A percentile compares a stretch with the other conserved stretches of the same genome.
Conservation (phyloP, 2,329 filamentous ascomycete genomes). For the Fusarium sp. region DNA sequence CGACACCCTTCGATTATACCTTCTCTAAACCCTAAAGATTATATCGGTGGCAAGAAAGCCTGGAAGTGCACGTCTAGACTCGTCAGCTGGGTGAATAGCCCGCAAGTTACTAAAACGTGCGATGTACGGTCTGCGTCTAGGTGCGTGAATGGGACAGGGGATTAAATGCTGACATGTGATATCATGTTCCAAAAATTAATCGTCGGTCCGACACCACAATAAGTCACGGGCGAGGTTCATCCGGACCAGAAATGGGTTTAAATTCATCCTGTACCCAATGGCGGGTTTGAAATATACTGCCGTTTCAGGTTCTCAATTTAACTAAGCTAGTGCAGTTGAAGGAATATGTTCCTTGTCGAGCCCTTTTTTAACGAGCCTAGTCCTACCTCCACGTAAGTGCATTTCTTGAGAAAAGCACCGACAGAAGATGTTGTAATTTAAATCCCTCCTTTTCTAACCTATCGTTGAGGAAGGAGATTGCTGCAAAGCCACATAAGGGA, state of each 20-base stretch:
- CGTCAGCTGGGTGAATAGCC: not conserved
- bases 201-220: not conserved
- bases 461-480: not conserved
- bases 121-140: not conserved
- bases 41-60: not conserved
- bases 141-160: not conserved
- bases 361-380: not conserved
- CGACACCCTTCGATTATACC: not conserved
- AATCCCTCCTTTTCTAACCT: not conserved
- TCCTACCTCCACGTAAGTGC: not conserved
- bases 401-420: not conserved
- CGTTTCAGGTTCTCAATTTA: not conserved
- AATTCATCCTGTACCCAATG: not conserved
- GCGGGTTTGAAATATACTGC: not conserved
- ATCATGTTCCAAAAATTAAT: not conserved
- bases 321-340: not conserved
- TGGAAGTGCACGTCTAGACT: not conserved
- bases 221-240: not conserved
- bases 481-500: not conserved
- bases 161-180: not conserved
- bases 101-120: not conserved
- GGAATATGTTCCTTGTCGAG: not conserved
- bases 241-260: not conserved
- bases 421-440: not conserved
- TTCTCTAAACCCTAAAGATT: not conserved